These are phyloP conservation scores for Coniochaeta sp. DNA, from an alignment of 2,329 filamentous ascomycete species.

Conservation along the genomic window DNA sequence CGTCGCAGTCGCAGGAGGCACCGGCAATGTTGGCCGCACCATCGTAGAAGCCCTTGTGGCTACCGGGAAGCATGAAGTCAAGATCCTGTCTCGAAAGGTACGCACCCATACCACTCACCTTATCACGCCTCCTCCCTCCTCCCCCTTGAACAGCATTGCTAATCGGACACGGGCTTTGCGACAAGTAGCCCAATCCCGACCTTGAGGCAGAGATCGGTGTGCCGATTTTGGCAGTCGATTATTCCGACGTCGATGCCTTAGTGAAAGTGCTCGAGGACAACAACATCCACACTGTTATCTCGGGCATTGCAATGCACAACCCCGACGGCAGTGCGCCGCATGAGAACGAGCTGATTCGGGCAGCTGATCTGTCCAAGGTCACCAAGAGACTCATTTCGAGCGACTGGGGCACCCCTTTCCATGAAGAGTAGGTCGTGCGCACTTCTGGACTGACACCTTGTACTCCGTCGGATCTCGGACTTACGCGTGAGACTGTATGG, in stretches of 20 bases:
- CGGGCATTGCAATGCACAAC: constrained; percentile 7
- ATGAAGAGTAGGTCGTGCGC: no score
- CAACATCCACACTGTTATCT: constrained; percentile 36
- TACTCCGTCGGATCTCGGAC: no score
- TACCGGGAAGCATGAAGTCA: constrained; percentile 23
- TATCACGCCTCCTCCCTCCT: no score
- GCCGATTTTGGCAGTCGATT: constrained; percentile 19
- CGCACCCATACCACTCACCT: no score
- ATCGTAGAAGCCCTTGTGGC: background rate
- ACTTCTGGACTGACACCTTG: no score
- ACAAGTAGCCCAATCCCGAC: constrained; percentile 1
- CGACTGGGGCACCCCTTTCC: background rate
- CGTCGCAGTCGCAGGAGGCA: constrained; percentile 8
- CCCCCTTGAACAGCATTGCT: no score
- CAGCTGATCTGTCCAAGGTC: background rate
- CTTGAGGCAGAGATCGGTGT: constrained; percentile 12
- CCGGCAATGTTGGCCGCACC: constrained; percentile 7
- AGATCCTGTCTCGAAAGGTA: constrained; percentile 32
- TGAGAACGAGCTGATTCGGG: no score
- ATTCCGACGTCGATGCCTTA: constrained; percentile 14
- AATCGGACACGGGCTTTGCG: no score
- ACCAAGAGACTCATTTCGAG: background rate
- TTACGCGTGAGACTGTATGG: no score
- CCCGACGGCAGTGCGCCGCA: no score
- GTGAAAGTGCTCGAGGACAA: constrained; percentile 21